Evolutionary conservation across 2,329 filamentous ascomycete species (phyloP), one percentile per base, ranked within the genome.

Genomic region (Alternaria atra): DNA sequence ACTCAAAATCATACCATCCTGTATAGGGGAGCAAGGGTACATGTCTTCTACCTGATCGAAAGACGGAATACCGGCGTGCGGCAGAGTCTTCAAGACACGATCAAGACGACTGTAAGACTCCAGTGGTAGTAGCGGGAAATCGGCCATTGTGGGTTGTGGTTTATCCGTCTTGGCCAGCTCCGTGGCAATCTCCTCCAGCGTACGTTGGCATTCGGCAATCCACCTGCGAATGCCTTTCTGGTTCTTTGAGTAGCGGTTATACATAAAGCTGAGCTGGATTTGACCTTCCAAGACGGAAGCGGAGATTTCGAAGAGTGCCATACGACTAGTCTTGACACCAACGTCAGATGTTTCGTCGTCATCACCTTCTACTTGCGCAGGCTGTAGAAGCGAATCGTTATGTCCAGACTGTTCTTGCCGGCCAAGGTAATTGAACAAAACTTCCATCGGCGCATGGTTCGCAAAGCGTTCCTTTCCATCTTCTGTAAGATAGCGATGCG

Each of bases 341-440:
- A 75, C 60, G 48, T 77, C 75, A 2, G 73, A 67, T 52, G 75
- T 74, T 15, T 62, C 48, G 5, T 54, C 68, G 17, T 76, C 66
- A 25, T 75, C 70, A 25, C 74, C 72, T 8, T 59, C 65, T 44
- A 73, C 70, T 5, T 70, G 57, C 10, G 72, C 52, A 2, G 71
- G 58, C 43, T 72, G 61, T 47, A 89, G 79, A 1, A 89, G 74
- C 1, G 83, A 80, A 43, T 84, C 82, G 9, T 80, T 76, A 8
- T 53, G 25, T 52, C 84, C 82, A 0, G 85, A 70, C n/a, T 83
- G 80, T 50, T 85, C 81, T 15, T 83, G 74, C 0, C 81, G 81
- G 4, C 86, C 85, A 2, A 83, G 78, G 64, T 85, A 87, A 57
- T 82, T 88, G 71, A 89, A 88, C 34, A 87, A 80, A 37, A 89